Evolutionary conservation across 2,329 filamentous ascomycete species (phyloP).

Genomic region (Colletotrichum cereale): DNA sequence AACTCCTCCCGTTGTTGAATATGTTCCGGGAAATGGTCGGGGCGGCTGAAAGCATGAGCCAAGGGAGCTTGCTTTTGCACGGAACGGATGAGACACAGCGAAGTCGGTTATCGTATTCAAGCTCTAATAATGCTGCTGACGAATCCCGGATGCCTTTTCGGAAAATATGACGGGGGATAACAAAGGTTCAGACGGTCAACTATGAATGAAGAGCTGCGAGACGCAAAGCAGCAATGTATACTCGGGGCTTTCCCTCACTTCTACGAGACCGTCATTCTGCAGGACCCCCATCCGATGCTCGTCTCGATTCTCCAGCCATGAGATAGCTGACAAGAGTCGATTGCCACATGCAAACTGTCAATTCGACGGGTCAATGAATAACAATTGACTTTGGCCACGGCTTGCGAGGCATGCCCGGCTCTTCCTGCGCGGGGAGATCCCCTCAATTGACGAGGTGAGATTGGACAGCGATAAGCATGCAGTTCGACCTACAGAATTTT

Average conservation of each 20-base stretch:
- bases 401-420: conserved; percentile 27
- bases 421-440: conserved; percentile 31
- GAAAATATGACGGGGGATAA: conserved; percentile 5
- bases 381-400: conserved; percentile 19
- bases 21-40: neutral
- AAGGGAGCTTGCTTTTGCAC: conserved; percentile 17
- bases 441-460: conserved; percentile 35
- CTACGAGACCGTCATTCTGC: conserved; percentile 18
- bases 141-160: conserved; percentile 2
- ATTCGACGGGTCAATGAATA: conserved; percentile 17
- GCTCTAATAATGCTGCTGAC: neutral
- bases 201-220: conserved; percentile 12
- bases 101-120: conserved; percentile 14
- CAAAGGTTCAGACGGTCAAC: conserved; percentile 32
- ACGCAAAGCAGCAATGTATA: conserved; percentile 28
- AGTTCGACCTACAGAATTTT: conserved; percentile 29
- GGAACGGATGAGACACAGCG: conserved; percentile 24
- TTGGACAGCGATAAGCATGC: conserved; percentile 41
- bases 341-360: conserved; percentile 32
- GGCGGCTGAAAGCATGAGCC: conserved; percentile 25
- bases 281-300: conserved; percentile 24
- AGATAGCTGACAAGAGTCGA: conserved; percentile 38
- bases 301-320: conserved; percentile 11
- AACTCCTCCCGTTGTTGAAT: neutral
- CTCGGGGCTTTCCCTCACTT: conserved; percentile 3